A percentile compares a stretch with the other conserved stretches of the same genome.
These are phyloP conservation scores for Phaeolepiota aurea DNA, from an alignment of 768 basidiomycete genomes.

Conservation along the genomic window DNA sequence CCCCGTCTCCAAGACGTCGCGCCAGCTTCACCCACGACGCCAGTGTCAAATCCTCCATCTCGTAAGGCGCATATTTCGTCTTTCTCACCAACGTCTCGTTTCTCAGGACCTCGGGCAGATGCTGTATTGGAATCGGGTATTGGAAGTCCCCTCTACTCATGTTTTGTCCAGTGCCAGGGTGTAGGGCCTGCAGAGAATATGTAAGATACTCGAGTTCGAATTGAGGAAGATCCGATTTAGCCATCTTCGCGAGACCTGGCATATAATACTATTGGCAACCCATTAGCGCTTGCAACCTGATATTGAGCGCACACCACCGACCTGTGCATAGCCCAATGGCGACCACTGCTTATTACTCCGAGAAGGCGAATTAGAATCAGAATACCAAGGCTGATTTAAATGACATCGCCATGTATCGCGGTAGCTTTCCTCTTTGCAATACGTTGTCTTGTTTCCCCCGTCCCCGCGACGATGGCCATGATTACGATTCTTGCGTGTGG, in stretches of 20 bases:
- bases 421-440: conserved; percentile 43
- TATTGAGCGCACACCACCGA: conserved; percentile 21
- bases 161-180: conserved; percentile 20
- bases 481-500: conserved; percentile 24
- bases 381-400: conserved; percentile 50
- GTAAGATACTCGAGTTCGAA: conserved; percentile 81
- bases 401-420: conserved; percentile 58
- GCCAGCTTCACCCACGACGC: conserved; percentile 64
- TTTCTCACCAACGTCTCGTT: conserved; percentile 23
- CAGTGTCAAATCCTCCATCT: conserved; percentile 72
- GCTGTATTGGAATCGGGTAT: conserved; percentile 48
- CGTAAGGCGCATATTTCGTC: conserved; percentile 60
- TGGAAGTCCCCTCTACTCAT: conserved; percentile 16
- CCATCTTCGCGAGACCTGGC: conserved; percentile 41
- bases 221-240: conserved; percentile 40
- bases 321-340: conserved; percentile 83
- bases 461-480: conserved; percentile 43
- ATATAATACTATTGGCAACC: conserved; percentile 52
- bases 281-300: conserved; percentile 6
- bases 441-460: conserved; percentile 31
- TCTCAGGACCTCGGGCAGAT: conserved; percentile 44
- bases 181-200: conserved; percentile 34
- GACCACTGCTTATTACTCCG: conserved; percentile 61
- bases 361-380: conserved; percentile 60
- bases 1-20: conserved; percentile 45